Evolutionary conservation across 352 stramenopile genomes (phyloP).

Genomic region (Globisporangium perplexum): DNA sequence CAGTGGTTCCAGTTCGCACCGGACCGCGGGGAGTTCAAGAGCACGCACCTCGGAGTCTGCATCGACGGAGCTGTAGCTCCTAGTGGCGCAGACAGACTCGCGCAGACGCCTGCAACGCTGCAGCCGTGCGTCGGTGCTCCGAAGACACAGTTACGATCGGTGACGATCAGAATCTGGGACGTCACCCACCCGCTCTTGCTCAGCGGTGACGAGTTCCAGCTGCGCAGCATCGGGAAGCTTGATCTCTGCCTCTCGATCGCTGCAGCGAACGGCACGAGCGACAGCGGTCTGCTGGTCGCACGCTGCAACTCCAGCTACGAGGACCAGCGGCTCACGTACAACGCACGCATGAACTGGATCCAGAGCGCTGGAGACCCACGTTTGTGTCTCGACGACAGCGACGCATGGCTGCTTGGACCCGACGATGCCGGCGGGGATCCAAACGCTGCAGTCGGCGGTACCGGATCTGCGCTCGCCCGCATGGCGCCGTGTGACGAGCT

Average conservation of each 20-base stretch:
- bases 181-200: background rate
- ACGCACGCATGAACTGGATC: slow-evolving; percentile 2
- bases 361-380: background rate
- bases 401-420: background rate
- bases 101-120: background rate
- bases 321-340: slow-evolving; percentile 8
- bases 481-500: background rate
- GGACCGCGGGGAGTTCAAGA: background rate
- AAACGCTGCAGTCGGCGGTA: background rate
- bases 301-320: background rate
- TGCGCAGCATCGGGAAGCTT: slow-evolving; percentile 9
- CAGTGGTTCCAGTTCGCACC: slow-evolving; percentile 9
- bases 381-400: slow-evolving; percentile 11
- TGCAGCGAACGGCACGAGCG: background rate
- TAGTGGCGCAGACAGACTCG: background rate
- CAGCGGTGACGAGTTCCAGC: slow-evolving; percentile 1
- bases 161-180: background rate
- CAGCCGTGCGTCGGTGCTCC: background rate
- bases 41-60: slow-evolving; percentile 2
- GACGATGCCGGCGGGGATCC: background rate
- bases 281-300: background rate
- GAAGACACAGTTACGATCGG: background rate
- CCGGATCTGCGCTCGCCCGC: background rate
- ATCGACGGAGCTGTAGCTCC: background rate
- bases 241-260: slow-evolving; percentile 2